A percentile compares a stretch with the other conserved stretches of the same genome.
phyloP scores from a whole-genome alignment of 2,329 filamentous ascomycete genomes.

The Aspergillus sp. region DNA sequence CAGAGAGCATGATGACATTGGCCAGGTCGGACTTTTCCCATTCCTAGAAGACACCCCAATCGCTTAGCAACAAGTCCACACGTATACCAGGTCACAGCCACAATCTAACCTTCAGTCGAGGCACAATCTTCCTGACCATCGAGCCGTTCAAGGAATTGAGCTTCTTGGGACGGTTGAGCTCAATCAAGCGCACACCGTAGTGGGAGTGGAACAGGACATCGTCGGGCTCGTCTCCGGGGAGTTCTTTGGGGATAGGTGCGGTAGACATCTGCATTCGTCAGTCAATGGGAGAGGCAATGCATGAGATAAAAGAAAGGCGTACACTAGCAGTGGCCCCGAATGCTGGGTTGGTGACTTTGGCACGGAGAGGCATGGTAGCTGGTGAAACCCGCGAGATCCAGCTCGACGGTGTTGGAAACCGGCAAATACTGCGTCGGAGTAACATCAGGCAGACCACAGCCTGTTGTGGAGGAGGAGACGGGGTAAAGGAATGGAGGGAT shows the following conservation, averaged over 20 bases:
- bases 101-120: conserved; percentile 64
- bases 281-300: neutral
- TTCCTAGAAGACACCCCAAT: conserved; percentile 54
- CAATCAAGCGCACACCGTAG: conserved; percentile 87
- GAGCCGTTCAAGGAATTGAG: conserved; percentile 90
- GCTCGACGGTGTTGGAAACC: conserved; percentile 47
- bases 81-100: neutral
- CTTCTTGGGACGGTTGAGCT: conserved; percentile 91
- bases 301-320: conserved; percentile 21
- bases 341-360: conserved; percentile 67
- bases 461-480: conserved; percentile 15
- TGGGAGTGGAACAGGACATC: conserved; percentile 91
- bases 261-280: conserved; percentile 47
- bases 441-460: conserved; percentile 44
- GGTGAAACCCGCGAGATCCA: conserved; percentile 48
- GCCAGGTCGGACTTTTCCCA: conserved; percentile 95
- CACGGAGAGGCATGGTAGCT: conserved; percentile 74
- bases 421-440: conserved; percentile 42
- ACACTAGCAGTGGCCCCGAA: conserved; percentile 58
- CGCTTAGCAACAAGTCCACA: conserved; percentile 16
- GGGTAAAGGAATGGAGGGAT: conserved; percentile 13
- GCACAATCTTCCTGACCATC: conserved; percentile 93
- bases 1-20: conserved; percentile 90
- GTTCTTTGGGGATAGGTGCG: conserved; percentile 52
- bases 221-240: conserved; percentile 71